phyloP scores from a whole-genome alignment of 2,329 filamentous ascomycete species.

The Epichloe sibirici region DNA sequence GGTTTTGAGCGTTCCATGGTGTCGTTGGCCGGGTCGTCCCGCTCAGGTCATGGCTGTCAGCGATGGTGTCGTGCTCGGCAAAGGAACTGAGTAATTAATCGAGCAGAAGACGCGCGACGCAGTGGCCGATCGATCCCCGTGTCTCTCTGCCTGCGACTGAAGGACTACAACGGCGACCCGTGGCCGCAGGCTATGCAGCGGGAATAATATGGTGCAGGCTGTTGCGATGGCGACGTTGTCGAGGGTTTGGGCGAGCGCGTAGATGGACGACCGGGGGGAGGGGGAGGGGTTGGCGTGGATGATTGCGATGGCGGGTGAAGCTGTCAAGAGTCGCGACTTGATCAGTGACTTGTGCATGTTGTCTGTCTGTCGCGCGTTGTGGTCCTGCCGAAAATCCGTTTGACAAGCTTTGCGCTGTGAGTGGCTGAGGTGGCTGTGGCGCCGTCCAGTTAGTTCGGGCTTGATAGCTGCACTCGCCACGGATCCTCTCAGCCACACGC shows the following conservation, averaged over 20 bases:
- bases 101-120: not conserved
- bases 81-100: not conserved
- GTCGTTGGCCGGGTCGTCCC: constrained; percentile 8
- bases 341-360: not conserved
- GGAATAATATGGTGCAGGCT: no score
- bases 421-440: not conserved
- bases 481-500: not conserved
- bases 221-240: not conserved
- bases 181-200: not conserved
- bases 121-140: not conserved
- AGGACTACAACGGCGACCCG: not conserved
- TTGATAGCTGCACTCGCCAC: not conserved
- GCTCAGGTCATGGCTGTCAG: constrained; percentile 21
- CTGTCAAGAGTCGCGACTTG: not conserved
- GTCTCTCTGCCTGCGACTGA: not conserved
- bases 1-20: constrained; percentile 46
- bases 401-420: not conserved
- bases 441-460: not conserved
- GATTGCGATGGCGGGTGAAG: not conserved
- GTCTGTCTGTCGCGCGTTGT: not conserved
- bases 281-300: not conserved
- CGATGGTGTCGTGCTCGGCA: not conserved
- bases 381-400: not conserved
- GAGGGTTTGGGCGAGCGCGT: not conserved
- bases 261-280: not conserved